These are phyloP conservation scores for Polytrichum formosum DNA, from an alignment of 225 moss, liverwort and hornwort species.

Conservation along the genomic window DNA sequence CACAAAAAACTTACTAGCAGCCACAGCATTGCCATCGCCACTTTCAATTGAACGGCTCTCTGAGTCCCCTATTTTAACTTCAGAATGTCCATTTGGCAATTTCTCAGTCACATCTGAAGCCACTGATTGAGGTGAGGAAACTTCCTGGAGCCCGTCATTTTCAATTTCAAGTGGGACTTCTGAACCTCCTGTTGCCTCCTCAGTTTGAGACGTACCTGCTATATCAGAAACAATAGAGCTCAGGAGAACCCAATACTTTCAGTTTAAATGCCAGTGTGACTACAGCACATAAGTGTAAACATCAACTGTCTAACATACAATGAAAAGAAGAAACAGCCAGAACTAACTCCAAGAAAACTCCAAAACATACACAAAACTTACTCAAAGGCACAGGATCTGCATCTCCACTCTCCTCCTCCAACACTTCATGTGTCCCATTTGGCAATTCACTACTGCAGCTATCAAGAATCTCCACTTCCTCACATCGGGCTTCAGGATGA, in stretches of 20 bases:
- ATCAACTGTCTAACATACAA: background rate
- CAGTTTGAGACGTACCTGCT: background rate
- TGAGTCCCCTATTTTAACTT: background rate
- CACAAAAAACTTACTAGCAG: no score
- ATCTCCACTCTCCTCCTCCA: slow-evolving; percentile 8
- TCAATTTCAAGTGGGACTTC: background rate
- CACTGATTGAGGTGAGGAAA: background rate
- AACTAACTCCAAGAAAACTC: background rate
- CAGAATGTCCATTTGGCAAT: background rate
- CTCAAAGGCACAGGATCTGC: slow-evolving; percentile 15
- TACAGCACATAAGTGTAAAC: no score
- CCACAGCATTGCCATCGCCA: no score
- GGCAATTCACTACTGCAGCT: no score
- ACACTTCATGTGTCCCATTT: no score
- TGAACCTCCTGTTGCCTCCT: background rate
- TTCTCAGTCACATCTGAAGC: background rate
- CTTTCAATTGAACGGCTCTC: no score
- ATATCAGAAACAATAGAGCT: background rate
- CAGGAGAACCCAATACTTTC: background rate
- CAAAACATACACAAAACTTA: slow-evolving; percentile 4
- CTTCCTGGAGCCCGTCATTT: slow-evolving; percentile 12
- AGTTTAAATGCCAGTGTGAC: no score
- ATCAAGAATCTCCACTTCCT: no score
- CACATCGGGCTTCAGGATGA: no score
- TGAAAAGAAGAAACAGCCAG: background rate